These are phyloP conservation scores for Juglanconis oblonga DNA, from an alignment of 2,329 filamentous ascomycete genomes.

Conservation along the genomic window DNA sequence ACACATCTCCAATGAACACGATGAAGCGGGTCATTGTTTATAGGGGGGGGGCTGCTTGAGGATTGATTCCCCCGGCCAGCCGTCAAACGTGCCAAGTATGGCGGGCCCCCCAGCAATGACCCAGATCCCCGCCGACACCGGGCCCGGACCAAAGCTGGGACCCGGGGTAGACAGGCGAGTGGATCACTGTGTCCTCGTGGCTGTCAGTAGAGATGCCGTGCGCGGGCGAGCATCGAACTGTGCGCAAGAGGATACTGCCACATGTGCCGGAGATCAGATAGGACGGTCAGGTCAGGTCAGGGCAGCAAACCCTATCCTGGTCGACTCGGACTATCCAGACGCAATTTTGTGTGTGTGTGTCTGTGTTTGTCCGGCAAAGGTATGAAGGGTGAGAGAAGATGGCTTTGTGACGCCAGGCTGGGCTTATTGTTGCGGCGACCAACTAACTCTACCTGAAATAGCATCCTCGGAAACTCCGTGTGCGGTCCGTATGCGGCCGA, in stretches of 20 bases:
- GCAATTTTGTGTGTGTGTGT: background rate
- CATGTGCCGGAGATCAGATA: background rate
- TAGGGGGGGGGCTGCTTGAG: background rate
- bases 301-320: background rate
- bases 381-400: too few relatives aligned
- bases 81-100: background rate
- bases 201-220: background rate
- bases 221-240: background rate
- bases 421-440: too few relatives aligned
- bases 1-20: background rate
- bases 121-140: conserved; percentile 1
- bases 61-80: background rate
- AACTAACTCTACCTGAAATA: background rate
- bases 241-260: background rate
- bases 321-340: background rate
- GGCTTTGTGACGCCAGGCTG: too few relatives aligned
- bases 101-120: background rate
- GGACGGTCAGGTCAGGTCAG: background rate
- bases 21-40: background rate
- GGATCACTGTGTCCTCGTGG: background rate
- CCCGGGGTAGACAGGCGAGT: conserved; percentile 2
- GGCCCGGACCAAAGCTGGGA: background rate
- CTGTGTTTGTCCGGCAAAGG: background rate
- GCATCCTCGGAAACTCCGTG: background rate
- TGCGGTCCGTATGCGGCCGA: too few relatives aligned